Base-by-base conservation (phyloP, 2,329 filamentous ascomycete genomes). In the Lecanicillium sp. region DNA sequence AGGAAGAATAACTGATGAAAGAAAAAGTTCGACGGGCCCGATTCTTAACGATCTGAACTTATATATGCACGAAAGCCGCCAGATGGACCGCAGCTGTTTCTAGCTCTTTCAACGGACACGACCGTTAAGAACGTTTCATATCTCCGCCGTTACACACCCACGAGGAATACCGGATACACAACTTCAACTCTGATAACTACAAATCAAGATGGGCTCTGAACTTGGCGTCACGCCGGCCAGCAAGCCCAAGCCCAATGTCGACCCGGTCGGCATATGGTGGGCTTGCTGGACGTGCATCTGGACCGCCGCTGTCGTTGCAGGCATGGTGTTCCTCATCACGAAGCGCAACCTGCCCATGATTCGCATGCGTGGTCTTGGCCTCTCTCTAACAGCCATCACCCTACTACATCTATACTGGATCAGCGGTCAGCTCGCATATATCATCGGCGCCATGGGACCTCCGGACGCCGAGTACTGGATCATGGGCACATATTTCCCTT, bases 401-500 rank as follows among this genome's bases (percentile, higher is more conserved):
- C 52, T 68, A 17, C 62, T 72, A 4, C 69, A 72, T 43, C 50
- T 68, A 3, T 72, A 69, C 57, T 71, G 67, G 67, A 45, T 64
- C 6, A 59, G 63, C 1, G 66, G 65, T 3, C 67, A 71, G 56
- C 54, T 66, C 10, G 64, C 56, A 0, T 69, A 70, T 51, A 53
- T 63, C 1, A 46, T 69, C 19, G 67, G 66, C 0, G 55, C 61
- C 1, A 51, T 67, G 2, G 58, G 64, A 21, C 73, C 78, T 0
- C 74, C 73, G 42, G 65, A 72, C 10, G 67, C 70, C 9, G 75
- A 83, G 59, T 85, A 73, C 58, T 85, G 79, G 75, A 70, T 82
- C 58, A 85, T 85, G 81, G 74, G 77, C 41, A 73, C 78, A 37
- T 81, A 78, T 58, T 65, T 85, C 6, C 82, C 81, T 5, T 72